Percentiles rank a stretch among this genome's conserved stretches.
phyloP scores from a whole-genome alignment of 2,329 filamentous ascomycete genomes.

The Alternaria ventricosa region DNA sequence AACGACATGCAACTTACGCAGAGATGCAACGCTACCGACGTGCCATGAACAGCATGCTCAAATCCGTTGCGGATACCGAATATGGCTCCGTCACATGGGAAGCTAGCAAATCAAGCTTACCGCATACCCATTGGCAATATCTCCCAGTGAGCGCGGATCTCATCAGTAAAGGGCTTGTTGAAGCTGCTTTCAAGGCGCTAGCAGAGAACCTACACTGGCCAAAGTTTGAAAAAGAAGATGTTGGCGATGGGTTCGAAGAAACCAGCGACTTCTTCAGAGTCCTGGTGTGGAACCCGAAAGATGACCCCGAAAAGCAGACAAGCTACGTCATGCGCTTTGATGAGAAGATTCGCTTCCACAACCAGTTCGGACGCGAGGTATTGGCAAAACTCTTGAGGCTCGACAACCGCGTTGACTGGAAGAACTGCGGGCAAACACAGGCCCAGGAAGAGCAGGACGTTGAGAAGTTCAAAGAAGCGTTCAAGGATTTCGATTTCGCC shows the following conservation, averaged over 20 bases:
- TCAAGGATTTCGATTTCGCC: conserved; percentile 87
- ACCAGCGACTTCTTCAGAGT: conserved; percentile 75
- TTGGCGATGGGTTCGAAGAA: conserved; percentile 53
- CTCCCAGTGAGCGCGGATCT: conserved; percentile 75
- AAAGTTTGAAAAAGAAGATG: conserved; percentile 54
- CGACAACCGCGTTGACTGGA: conserved; percentile 82
- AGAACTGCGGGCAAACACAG: conserved; percentile 77
- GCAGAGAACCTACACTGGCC: conserved; percentile 76
- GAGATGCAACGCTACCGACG: conserved; percentile 87
- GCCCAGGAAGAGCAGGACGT: conserved; percentile 82
- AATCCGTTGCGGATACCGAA: conserved; percentile 55
- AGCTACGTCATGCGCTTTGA: conserved; percentile 77
- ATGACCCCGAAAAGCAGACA: conserved; percentile 63
- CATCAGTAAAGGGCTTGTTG: conserved; percentile 75
- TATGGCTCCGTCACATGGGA: conserved; percentile 92
- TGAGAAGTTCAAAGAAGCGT: conserved; percentile 78
- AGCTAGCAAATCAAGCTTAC: conserved; percentile 79
- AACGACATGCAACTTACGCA: conserved; percentile 65
- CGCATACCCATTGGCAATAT: conserved; percentile 95
- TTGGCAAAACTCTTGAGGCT: conserved; percentile 85
- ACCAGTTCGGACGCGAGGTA: conserved; percentile 88
- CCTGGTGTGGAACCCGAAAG: conserved; percentile 74
- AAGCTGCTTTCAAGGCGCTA: conserved; percentile 87
- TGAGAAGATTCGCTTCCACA: conserved; percentile 77
- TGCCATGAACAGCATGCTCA: conserved; percentile 80